These are phyloP conservation scores for Penicillium sp. DNA, from an alignment of 2,329 filamentous ascomycete genomes.

Conservation along the genomic window DNA sequence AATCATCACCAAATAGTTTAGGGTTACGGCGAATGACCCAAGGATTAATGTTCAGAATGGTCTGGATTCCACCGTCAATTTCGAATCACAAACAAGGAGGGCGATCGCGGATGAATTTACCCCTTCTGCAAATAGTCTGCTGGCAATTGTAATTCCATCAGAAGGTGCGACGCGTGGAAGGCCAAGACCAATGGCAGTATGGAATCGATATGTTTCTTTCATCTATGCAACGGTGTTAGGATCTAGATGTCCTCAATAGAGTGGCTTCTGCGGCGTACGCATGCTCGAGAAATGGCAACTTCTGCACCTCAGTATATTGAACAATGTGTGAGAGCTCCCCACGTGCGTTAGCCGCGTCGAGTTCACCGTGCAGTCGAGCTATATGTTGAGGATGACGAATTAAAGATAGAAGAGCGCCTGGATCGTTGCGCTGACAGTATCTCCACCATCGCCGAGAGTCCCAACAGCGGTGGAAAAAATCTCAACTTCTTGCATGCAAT, in stretches of 20 bases:
- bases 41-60: conserved; percentile 37
- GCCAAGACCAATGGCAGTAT: conserved; percentile 35
- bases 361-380: conserved; percentile 22
- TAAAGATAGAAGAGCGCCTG: conserved; percentile 44
- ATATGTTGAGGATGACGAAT: conserved; percentile 30
- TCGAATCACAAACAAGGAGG: not conserved
- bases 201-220: conserved; percentile 44
- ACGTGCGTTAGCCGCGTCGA: conserved; percentile 25
- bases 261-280: conserved; percentile 24
- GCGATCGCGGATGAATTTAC: conserved; percentile 12
- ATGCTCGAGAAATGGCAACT: conserved; percentile 43
- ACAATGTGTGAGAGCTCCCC: conserved; percentile 27
- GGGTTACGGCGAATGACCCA: conserved; percentile 33
- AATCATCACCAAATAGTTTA: conserved; percentile 27
- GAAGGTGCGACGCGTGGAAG: conserved; percentile 35
- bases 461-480: conserved; percentile 39
- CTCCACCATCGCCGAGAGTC: conserved; percentile 44
- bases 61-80: not conserved
- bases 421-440: conserved; percentile 42
- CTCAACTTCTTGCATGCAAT: conserved; percentile 39
- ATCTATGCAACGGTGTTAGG: conserved; percentile 23
- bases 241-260: not conserved
- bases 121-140: conserved; percentile 32
- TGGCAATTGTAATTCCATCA: conserved; percentile 37
- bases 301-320: conserved; percentile 33